Base-by-base conservation (phyloP, 2,329 filamentous ascomycete genomes). In the Pseudocercospora fuligena region DNA sequence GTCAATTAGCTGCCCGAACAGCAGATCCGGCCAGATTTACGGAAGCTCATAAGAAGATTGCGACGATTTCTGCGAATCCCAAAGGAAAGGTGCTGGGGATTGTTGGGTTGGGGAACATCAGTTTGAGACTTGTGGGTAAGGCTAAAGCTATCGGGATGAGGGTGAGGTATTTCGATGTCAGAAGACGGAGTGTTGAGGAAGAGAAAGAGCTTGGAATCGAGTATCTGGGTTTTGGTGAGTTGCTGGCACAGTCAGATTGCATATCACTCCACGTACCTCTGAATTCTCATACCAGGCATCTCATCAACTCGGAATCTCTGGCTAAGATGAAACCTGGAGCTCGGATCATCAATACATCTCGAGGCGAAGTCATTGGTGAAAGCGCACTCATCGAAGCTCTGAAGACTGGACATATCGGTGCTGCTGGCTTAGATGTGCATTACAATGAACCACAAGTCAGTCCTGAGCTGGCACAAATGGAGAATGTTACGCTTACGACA, bases 41-140 rank as follows among this genome's bases (percentile, higher is more conserved):
- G 25, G 79, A 84, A 66, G 88, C 89, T 67, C 89, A 92, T 75
- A 81, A 80, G 16, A 82, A 84, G 63, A 86, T 88, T 1, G 87
- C 88, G 0, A 81, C 82, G 6, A 82, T 82, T 12, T 87, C 89
- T 21, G 19, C 21, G n/a, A 63, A 58, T 58, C 54, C 54, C 1
- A 58, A 58, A 9, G 54, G 54, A 2, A 31, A 40, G 9, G 27
- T 58, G 2, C 29, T 58, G 12, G 54, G 54, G 2, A 58, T 58
- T 40, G 31, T 58, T 19, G 54, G 57, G 23, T 29, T 46, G 33
- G 57, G 36, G 2, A 60, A 60, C 29, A 60, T 60, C 16, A 29
- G 57, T 43, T 1, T 21, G 19, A 46, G 47, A 9, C 57, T 43
- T 16, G 57, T 60, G 57, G 23, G 5, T 33, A 60, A 60, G 27